Conservation (phyloP, 2,329 filamentous ascomycete genomes). For the Microsporum audouinii region DNA sequence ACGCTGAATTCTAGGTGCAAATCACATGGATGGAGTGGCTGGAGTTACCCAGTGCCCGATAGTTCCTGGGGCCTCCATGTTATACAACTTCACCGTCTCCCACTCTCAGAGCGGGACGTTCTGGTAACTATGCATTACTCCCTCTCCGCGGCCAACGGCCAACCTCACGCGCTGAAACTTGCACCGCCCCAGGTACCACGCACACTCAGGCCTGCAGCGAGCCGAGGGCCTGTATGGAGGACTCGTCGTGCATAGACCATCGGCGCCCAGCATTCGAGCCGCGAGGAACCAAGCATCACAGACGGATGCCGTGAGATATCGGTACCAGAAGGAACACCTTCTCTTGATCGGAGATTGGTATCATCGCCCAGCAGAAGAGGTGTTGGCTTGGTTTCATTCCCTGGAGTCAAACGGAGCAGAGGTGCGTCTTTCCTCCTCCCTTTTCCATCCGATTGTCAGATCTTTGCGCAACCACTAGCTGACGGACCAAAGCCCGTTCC, state of each 20-base stretch:
- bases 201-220: slow-evolving; percentile 34
- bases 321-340: slow-evolving; percentile 33
- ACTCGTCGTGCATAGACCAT: slow-evolving; percentile 36
- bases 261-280: slow-evolving; percentile 12
- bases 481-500: slow-evolving; percentile 33
- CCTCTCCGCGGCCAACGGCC: no score
- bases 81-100: slow-evolving; percentile 33
- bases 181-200: slow-evolving; percentile 24
- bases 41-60: slow-evolving; percentile 58
- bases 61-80: slow-evolving; percentile 43
- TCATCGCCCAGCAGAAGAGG: slow-evolving; percentile 32
- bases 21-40: slow-evolving; percentile 33
- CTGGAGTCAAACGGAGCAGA: slow-evolving; percentile 36
- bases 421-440: slow-evolving; percentile 16
- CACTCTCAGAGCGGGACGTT: slow-evolving; percentile 35
- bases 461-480: not conserved
- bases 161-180: no score
- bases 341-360: slow-evolving; percentile 43
- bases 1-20: slow-evolving; percentile 11
- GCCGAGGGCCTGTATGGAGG: slow-evolving; percentile 40
- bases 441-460: not conserved
- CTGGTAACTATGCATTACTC: slow-evolving; percentile 28
- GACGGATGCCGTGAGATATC: slow-evolving; percentile 13
- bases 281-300: slow-evolving; percentile 14
- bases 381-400: slow-evolving; percentile 36